A percentile compares a stretch with the other conserved stretches of the same genome.
These are phyloP conservation scores for Plasmopara viticola DNA, from an alignment of 352 stramenopile genomes.

Conservation along the genomic window DNA sequence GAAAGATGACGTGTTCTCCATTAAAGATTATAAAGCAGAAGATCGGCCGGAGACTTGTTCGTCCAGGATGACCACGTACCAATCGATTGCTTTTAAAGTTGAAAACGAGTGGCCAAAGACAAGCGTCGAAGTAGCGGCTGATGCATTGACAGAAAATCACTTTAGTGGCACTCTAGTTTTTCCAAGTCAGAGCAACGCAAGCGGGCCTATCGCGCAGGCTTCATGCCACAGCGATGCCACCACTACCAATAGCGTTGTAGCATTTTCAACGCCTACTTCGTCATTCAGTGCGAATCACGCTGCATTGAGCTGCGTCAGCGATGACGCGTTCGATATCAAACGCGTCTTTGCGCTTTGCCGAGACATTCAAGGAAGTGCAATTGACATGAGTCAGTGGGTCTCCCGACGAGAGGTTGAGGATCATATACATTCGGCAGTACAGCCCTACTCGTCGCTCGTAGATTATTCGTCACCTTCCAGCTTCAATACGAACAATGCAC, in stretches of 20 bases:
- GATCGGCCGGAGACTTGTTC: neutral
- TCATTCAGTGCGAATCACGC: neutral
- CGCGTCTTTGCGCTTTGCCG: constrained; percentile 41
- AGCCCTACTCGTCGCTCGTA: constrained; percentile 8
- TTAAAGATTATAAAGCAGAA: constrained; percentile 1
- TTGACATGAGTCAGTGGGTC: constrained; percentile 36
- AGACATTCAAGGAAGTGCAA: constrained; percentile 43
- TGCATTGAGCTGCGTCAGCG: constrained; percentile 5
- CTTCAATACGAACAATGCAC: constrained; percentile 2
- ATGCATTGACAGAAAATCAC: neutral
- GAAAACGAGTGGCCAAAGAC: neutral
- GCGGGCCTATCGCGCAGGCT: neutral
- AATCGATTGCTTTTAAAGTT: constrained; percentile 2
- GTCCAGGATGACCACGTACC: constrained; percentile 4
- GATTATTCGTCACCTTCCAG: constrained; percentile 5
- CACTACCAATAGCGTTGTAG: neutral
- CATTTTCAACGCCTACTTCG: neutral
- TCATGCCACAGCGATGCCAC: neutral
- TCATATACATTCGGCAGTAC: constrained; percentile 12
- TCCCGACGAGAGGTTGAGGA: constrained; percentile 25
- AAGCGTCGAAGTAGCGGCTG: neutral
- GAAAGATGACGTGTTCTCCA: constrained; percentile 4
- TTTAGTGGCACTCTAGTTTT: neutral
- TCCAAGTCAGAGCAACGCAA: neutral
- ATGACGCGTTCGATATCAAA: constrained; percentile 12